Base-by-base conservation (phyloP, 257 asterid species). In the Hygrophila difformis region DNA sequence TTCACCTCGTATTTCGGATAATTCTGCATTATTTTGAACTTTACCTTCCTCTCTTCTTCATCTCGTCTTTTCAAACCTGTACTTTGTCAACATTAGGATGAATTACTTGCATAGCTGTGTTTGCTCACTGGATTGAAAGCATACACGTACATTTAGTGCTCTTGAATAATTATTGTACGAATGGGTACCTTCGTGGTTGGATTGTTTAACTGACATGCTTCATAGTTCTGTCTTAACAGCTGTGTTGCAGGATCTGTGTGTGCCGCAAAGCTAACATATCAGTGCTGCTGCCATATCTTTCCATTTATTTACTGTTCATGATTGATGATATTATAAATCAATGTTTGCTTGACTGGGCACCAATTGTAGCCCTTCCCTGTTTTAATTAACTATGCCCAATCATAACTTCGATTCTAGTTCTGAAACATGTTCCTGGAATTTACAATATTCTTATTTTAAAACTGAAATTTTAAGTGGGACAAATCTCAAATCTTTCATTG, bases 231-330 rank as follows among this genome's bases (percentile, higher is more conserved):
- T 51, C 56, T 47, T 58, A 37, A 51, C 65, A 56, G 62, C 61
- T 64, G 38, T 61, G 39, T 51, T 67, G 78, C 86, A 77, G 81
- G 78, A 44, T 45, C n/a, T 31, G 28, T 47, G 46, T n/a, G 40
- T 55, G 73, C 73, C 36, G 66, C 68, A 26, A 44, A 50, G 65
- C 63, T 63, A 55, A 46, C 59, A 63, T 56, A 39, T 55, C 66
- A 62, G 49, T 49, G 62, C 60, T 16, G 68, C 72, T 45, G 59
- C 60, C 42, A 17, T 47, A 41, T 53, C 29, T 41, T 51, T 44
- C 49, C 47, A 38, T 44, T 36, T n/a, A n/a, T n/a, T n/a, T n/a
- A n/a, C n/a, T n/a, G n/a, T n/a, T n/a, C n/a, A n/a, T n/a, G n/a
- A n/a, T n/a, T n/a, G n/a, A n/a, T n/a, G n/a, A n/a, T n/a, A n/a